Conservation (phyloP, 2,329 filamentous ascomycete genomes). For the Talaromyces marneffei region DNA sequence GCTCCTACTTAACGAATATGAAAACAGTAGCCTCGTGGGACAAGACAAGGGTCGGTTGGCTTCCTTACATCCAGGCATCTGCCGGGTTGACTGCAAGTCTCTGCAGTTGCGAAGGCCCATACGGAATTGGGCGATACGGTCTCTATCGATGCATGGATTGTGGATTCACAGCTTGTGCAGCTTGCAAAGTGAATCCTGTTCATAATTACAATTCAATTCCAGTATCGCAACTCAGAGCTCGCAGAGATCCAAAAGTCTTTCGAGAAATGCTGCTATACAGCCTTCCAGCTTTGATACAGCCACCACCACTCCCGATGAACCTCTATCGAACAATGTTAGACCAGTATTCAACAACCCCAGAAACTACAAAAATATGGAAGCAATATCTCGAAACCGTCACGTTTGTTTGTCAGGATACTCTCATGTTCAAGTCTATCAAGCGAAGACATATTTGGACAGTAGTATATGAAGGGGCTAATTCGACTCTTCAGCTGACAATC, state of each 20-base stretch:
- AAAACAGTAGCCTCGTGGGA: conserved; percentile 15
- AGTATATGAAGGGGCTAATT: conserved; percentile 23
- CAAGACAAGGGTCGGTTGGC: conserved; percentile 6
- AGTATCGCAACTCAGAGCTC: conserved; percentile 17
- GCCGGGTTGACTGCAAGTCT: conserved; percentile 36
- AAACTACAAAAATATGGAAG: conserved; percentile 24
- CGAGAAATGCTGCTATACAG: conserved; percentile 36
- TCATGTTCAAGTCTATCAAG: conserved; percentile 25
- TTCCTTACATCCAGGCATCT: conserved; percentile 21
- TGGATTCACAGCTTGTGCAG: conserved; percentile 49
- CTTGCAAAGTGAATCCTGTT: conserved; percentile 51
- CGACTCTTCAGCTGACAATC: conserved; percentile 25
- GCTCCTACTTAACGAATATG: conserved; percentile 13
- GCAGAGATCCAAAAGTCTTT: conserved; percentile 42
- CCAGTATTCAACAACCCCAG: conserved; percentile 3
- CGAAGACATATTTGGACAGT: conserved; percentile 29
- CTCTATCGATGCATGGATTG: conserved; percentile 50
- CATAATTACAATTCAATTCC: conserved; percentile 39
- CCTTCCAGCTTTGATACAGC: conserved; percentile 34
- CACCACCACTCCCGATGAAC: background rate
- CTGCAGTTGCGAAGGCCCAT: conserved; percentile 55
- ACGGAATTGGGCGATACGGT: conserved; percentile 28
- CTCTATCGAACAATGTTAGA: conserved; percentile 1
- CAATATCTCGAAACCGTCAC: conserved; percentile 29
- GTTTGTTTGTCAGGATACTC: conserved; percentile 22